Percentiles rank a stretch among this genome's conserved stretches.
Conservation (phyloP, 352 stramenopile genomes). For the Globisporangium nagaii region DNA sequence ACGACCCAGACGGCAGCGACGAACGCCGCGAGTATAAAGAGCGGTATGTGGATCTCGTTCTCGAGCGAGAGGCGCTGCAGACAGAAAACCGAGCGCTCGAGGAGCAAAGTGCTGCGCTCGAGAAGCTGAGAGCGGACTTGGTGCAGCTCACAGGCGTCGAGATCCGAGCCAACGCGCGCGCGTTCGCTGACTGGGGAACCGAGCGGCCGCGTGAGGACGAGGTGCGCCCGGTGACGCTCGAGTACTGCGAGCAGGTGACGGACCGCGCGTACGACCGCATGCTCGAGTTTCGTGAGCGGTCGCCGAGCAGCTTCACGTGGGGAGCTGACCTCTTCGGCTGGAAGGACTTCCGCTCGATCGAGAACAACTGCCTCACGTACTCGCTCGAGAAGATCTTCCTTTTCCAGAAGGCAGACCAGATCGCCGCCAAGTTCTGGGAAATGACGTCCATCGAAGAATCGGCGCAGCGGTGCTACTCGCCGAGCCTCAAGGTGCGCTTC, state of each 20-base stretch:
- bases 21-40: neutral
- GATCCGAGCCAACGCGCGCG: neutral
- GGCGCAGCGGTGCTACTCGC: slow-evolving; percentile 5
- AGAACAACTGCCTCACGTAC: slow-evolving; percentile 4
- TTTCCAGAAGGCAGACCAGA: neutral
- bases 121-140: neutral
- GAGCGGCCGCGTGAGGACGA: neutral
- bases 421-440: slow-evolving; percentile 5
- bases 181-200: neutral
- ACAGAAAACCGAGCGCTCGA: neutral
- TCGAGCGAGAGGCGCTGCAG: neutral
- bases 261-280: neutral
- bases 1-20: neutral
- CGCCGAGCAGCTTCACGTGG: slow-evolving; percentile 1
- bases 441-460: neutral
- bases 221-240: neutral
- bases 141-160: neutral
- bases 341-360: slow-evolving; percentile 6
- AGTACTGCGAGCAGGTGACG: slow-evolving; percentile 11
- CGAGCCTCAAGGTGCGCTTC: slow-evolving; percentile 11
- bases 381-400: slow-evolving; percentile 14
- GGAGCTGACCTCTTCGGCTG: slow-evolving; percentile 13
- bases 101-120: neutral
- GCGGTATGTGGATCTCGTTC: neutral
- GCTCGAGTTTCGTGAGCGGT: neutral